phyloP scores from a whole-genome alignment of 139 green algal species.

The Closterium sp. region DNA sequence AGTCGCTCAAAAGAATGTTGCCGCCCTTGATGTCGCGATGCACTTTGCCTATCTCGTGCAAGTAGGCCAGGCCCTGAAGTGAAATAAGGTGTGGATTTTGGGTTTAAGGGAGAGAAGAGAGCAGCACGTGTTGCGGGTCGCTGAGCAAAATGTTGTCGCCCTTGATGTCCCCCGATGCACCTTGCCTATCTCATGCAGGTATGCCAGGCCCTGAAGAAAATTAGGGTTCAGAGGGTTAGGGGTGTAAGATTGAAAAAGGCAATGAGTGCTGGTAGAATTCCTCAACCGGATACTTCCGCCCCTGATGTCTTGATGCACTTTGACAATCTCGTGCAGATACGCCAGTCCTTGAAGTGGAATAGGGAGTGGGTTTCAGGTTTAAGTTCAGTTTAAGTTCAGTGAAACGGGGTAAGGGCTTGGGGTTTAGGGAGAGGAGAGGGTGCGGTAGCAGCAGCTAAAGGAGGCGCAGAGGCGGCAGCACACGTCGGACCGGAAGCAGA shows the following conservation, averaged over 20 bases:
- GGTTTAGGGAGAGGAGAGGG: too few species aligned
- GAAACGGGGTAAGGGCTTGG: too few species aligned
- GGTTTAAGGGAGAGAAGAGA: too few species aligned
- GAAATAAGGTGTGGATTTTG: too few species aligned
- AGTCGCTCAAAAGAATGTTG: conserved; percentile 28
- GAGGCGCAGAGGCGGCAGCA: too few species aligned
- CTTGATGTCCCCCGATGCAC: conserved; percentile 98
- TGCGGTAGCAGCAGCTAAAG: too few species aligned
- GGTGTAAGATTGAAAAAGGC: background rate
- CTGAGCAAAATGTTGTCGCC: conserved; percentile 88
- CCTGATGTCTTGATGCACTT: conserved; percentile 98
- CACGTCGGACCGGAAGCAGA: too few species aligned
- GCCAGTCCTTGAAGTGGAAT: conserved; percentile 28
- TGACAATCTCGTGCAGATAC: conserved; percentile 86
- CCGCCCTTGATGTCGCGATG: too few species aligned
- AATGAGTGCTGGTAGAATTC: background rate
- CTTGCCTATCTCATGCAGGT: conserved; percentile 83
- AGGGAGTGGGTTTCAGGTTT: background rate
- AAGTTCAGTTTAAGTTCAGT: background rate
- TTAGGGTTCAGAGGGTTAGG: background rate
- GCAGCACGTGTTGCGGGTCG: background rate
- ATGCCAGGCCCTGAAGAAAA: conserved; percentile 55
- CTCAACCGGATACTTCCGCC: conserved; percentile 88
- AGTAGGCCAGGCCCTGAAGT: too few species aligned
- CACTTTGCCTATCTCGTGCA: too few species aligned